A percentile compares a stretch with the other conserved stretches of the same genome.
Conservation (phyloP, 2,329 filamentous ascomycete genomes). For the Cladorrhinum sp. region DNA sequence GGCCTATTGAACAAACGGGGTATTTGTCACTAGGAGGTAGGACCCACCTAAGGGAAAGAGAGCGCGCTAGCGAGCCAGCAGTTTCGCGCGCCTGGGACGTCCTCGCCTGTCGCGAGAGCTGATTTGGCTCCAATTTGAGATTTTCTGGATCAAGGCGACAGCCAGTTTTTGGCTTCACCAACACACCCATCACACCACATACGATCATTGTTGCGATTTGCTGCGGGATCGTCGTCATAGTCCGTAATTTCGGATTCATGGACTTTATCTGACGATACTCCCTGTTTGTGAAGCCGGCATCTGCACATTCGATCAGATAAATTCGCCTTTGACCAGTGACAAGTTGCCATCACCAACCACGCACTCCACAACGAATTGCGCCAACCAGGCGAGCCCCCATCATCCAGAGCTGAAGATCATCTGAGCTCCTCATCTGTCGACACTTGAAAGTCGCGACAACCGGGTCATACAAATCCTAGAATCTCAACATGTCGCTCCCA, state of each 20-base stretch:
- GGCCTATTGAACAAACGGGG: slow-evolving; percentile 7
- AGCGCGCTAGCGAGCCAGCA: slow-evolving; percentile 16
- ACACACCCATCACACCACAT: slow-evolving; percentile 12
- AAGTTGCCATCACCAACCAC: slow-evolving; percentile 1
- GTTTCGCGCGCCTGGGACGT: slow-evolving; percentile 18
- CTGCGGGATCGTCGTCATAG: slow-evolving; percentile 18
- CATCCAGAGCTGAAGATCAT: slow-evolving; percentile 11
- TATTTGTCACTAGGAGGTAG: slow-evolving; percentile 8
- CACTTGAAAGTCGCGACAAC: background rate
- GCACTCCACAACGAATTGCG: slow-evolving; percentile 15
- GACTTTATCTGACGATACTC: slow-evolving; percentile 3
- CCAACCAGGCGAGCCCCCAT: slow-evolving; percentile 13
- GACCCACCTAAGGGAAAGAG: slow-evolving; percentile 8
- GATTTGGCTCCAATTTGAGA: slow-evolving; percentile 13
- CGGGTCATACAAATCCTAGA: background rate
- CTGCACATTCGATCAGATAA: background rate
- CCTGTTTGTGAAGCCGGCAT: slow-evolving; percentile 4
- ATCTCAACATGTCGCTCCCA: slow-evolving; percentile 47
- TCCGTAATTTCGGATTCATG: slow-evolving; percentile 10
- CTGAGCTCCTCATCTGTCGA: background rate
- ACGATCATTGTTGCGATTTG: slow-evolving; percentile 25
- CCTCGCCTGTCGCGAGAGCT: slow-evolving; percentile 21
- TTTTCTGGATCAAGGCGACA: slow-evolving; percentile 25
- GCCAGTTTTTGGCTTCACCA: slow-evolving; percentile 25
- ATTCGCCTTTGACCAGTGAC: background rate